These are phyloP conservation scores for Debaryomyces hansenii DNA, from an alignment of 805 yeast species.

Conservation along the genomic window DNA sequence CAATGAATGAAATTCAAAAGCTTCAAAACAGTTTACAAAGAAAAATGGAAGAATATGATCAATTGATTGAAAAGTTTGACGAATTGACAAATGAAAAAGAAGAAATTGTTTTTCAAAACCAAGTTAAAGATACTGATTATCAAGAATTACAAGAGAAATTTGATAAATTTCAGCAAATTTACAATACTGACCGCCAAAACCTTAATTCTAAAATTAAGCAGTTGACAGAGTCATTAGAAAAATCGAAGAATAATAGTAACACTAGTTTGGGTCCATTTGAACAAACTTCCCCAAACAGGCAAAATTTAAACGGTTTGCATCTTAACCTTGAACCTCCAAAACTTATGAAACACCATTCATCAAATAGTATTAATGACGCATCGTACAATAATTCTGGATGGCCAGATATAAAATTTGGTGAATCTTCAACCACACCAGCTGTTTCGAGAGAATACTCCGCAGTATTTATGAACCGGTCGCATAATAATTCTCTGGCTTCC, in stretches of 20 bases:
- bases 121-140: slow-evolving; percentile 21
- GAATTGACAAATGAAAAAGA: slow-evolving; percentile 27
- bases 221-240: slow-evolving; percentile 19
- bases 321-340: slow-evolving; percentile 15
- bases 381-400: not conserved
- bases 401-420: slow-evolving; percentile 41
- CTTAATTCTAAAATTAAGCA: slow-evolving; percentile 25
- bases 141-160: slow-evolving; percentile 27
- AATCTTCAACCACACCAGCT: slow-evolving; percentile 48
- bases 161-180: slow-evolving; percentile 32
- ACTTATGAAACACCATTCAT: not conserved
- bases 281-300: slow-evolving; percentile 1
- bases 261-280: not conserved
- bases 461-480: slow-evolving; percentile 8
- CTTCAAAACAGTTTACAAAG: slow-evolving; percentile 12
- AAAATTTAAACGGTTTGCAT: slow-evolving; percentile 9
- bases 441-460: slow-evolving; percentile 8
- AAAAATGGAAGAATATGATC: slow-evolving; percentile 10
- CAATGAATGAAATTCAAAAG: slow-evolving; percentile 37
- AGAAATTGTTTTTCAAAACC: slow-evolving; percentile 16
- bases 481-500: slow-evolving; percentile 15
- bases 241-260: slow-evolving; percentile 3
- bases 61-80: slow-evolving; percentile 13
- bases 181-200: slow-evolving; percentile 27
- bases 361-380: not conserved